Evolutionary conservation across 306 rosid species (phyloP), one percentile per base, ranked within the genome.

Genomic region (Gastrolobium bilobum): DNA sequence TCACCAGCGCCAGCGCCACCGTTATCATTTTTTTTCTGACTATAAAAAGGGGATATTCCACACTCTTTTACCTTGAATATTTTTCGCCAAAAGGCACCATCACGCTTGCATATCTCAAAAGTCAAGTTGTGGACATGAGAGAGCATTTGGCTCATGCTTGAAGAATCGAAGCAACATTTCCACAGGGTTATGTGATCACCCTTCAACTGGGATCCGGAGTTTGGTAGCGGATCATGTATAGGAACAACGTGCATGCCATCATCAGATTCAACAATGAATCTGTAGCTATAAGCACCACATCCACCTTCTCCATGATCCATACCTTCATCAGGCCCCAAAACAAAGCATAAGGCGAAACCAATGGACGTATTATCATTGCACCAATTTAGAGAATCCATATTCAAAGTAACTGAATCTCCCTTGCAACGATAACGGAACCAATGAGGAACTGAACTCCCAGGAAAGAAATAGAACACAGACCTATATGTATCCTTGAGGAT

Each of bases 381-480:
- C 35, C 48, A 62, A 20, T 11, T 29, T 11, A 0, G 37, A 64
- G 62, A 80, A 54, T 38, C n/a, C 15, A 1, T 26, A 20, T 73
- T 38, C 42, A 73, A 4, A 2, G 75, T 54, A 4, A 80, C 57
- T 10, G 57, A 74, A 35, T 4, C 13, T 14, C 84, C 81, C 31
- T 48, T 2, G 11, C 40, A 2, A 0, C 64, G 33, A 57, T 10
- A 14, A 67, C 58, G 77, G 40, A 81, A 75, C 84, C 81, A 67
- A 1, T 20, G 3, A 67, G 84, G 84, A 81, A 81, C 56, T 66
- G 3, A 64, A 74, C 40, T 73, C 54, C 84, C 84, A 8, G 84
- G 84, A 75, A 75, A 81, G 48, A 76, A 75, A 9, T 10, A 81
- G 38, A 38, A 66, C 48, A 75, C 66, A 47, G 30, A 46, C 33